Conservation (phyloP, 805 yeast species). For the Vanderwaltozyma verrucispora region DNA sequence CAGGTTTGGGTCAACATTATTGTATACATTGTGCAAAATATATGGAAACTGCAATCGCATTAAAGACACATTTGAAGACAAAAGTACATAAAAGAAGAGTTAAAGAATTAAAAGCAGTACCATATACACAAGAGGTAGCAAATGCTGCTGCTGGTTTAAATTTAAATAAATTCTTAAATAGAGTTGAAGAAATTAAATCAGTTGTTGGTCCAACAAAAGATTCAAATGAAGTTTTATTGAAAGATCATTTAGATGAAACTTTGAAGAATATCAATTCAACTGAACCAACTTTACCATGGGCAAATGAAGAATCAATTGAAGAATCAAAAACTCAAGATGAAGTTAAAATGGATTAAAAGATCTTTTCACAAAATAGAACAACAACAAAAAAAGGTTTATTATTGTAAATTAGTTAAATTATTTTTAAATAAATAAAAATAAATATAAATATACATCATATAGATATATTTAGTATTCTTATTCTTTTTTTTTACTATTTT, state of each 20-base stretch:
- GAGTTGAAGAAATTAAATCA: constrained; percentile 51
- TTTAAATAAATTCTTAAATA: constrained; percentile 51
- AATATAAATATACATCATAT: too few relatives aligned
- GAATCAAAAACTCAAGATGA: neutral
- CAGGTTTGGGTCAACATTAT: constrained; percentile 91
- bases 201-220: constrained; percentile 37
- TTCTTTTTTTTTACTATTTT: too few relatives aligned
- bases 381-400: too few relatives aligned
- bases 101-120: constrained; percentile 61
- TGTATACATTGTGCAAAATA: constrained; percentile 93
- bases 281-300: constrained; percentile 28
- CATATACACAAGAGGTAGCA: constrained; percentile 80
- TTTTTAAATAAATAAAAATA: too few relatives aligned
- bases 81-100: constrained; percentile 84
- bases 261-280: constrained; percentile 23
- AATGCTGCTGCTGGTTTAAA: constrained; percentile 85
- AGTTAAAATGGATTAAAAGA: neutral
- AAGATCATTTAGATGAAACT: constrained; percentile 18
- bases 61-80: constrained; percentile 60
- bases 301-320: neutral
- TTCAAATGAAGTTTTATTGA: constrained; percentile 32
- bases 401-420: too few relatives aligned
- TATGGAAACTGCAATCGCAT: constrained; percentile 66
- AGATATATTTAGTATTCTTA: too few relatives aligned
- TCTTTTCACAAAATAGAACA: neutral